Base-by-base conservation (phyloP, 257 asterid genomes). In the Handroanthus guayacan region DNA sequence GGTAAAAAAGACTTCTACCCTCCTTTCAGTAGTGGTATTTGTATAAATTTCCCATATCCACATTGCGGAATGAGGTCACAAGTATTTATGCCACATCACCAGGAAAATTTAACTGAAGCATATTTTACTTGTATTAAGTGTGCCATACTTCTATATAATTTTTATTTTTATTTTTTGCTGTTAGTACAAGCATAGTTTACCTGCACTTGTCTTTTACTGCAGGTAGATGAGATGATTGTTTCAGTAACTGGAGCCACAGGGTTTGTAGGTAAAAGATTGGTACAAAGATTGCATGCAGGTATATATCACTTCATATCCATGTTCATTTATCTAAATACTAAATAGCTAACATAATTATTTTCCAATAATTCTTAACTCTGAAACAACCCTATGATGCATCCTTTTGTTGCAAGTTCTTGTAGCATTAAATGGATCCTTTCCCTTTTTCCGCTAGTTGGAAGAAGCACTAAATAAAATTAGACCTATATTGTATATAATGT, bases 211-310 rank as follows among this genome's bases (percentile, higher is more conserved):
- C 34, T 78, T 58, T 64, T 62, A 75, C 41, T 37, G 81, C 92
- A 90, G 96, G 90, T 36, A 41, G 87, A 83, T 77, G 87, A 86
- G 87, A 91, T 95, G 98, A 84, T 86, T 50, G 91, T 95, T 78
- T 89, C 99, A 12, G 77, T 92, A 44, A 91, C 98, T 11, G 99
- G 99, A 68, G 99, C 97, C 41, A 95, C 99, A 12, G 98, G 99
- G 48, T 95, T 95, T 84, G 82, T 95, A 62, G 99, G 99, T 57
- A 95, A 84, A 91, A 83, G 92, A 80, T 85, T 95, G 94, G 98
- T 95, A 78, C 89, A 85, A 84, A 89, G 91, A 87, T 87, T 95
- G 88, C 92, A 85, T 50, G 78, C 87, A 84, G 90, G 90, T 86
- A 84, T 51, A 0, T 77, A 43, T 60, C 61, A 39, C 69, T 4